These are phyloP conservation scores for Fagus sylvatica DNA, from an alignment of 306 rosid genomes.

Conservation along the genomic window DNA sequence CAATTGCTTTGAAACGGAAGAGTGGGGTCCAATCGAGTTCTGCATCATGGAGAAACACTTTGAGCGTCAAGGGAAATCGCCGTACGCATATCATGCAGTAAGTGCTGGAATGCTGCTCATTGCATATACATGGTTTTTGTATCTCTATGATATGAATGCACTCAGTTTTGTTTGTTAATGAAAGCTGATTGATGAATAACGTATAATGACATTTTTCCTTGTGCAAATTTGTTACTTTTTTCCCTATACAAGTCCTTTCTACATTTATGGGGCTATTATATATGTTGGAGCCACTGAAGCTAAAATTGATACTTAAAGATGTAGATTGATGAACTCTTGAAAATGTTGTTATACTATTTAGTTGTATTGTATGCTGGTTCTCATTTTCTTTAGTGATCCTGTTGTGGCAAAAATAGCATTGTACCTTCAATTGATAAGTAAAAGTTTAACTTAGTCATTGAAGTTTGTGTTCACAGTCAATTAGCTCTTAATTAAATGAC, in stretches of 20 bases:
- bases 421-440: not conserved
- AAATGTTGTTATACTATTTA: not conserved
- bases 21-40: conserved; percentile 91
- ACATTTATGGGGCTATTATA: not conserved
- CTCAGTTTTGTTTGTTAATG: not conserved
- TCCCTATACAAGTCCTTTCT: not conserved
- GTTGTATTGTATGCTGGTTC: not conserved
- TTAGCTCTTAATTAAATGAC: not conserved
- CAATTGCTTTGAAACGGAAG: conserved; percentile 80
- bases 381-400: not conserved
- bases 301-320: not conserved
- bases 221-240: too few species aligned
- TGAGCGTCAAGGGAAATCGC: conserved; percentile 84
- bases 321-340: not conserved
- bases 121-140: not conserved
- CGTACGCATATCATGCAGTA: conserved; percentile 90
- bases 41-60: conserved; percentile 89
- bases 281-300: not conserved
- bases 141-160: not conserved
- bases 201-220: too few species aligned
- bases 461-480: not conserved
- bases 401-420: not conserved
- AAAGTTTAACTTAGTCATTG: not conserved
- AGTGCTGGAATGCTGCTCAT: conserved; percentile 23
- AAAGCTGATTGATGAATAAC: not conserved